phyloP scores from a whole-genome alignment of 2,329 filamentous ascomycete species.

The Penicillium vulpinum region DNA sequence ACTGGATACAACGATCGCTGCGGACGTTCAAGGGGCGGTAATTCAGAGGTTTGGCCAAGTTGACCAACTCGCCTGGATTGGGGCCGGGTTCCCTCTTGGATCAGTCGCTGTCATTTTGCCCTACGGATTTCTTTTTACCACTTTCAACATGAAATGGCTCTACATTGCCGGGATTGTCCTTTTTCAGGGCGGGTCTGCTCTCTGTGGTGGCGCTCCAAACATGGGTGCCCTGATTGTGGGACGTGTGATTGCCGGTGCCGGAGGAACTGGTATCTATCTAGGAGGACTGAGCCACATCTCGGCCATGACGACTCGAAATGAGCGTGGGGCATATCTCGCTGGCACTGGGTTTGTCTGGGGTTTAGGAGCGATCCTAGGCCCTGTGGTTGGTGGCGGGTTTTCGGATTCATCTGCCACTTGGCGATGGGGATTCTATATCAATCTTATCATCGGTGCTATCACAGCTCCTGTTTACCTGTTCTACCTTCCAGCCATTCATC shows the following conservation, averaged over 20 bases:
- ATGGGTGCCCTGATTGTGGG: slow-evolving; percentile 51
- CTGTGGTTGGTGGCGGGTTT: slow-evolving; percentile 41
- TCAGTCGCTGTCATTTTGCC: slow-evolving; percentile 43
- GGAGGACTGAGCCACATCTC: neutral
- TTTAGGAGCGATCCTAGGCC: slow-evolving; percentile 36
- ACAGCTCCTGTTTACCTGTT: too few species aligned
- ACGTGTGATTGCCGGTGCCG: slow-evolving; percentile 37
- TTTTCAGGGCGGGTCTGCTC: slow-evolving; percentile 34
- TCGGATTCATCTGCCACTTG: slow-evolving; percentile 27
- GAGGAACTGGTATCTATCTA: slow-evolving; percentile 36
- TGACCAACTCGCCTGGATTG: slow-evolving; percentile 47
- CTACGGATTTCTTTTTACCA: slow-evolving; percentile 39
- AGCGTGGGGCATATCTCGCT: slow-evolving; percentile 28
- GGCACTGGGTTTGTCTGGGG: slow-evolving; percentile 34
- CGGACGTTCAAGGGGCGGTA: slow-evolving; percentile 51
- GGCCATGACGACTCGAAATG: neutral
- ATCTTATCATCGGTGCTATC: slow-evolving; percentile 49
- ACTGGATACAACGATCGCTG: slow-evolving; percentile 51
- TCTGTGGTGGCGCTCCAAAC: slow-evolving; percentile 48
- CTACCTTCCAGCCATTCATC: too few species aligned
- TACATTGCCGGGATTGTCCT: slow-evolving; percentile 32
- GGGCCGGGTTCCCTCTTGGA: slow-evolving; percentile 45
- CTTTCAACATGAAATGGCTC: slow-evolving; percentile 50
- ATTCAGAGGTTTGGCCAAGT: slow-evolving; percentile 41
- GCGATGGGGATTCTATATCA: slow-evolving; percentile 54